Evolutionary conservation across 2,329 filamentous ascomycete species (phyloP), one percentile per base, ranked within the genome.

Genomic region (Elsinoe ampelina): DNA sequence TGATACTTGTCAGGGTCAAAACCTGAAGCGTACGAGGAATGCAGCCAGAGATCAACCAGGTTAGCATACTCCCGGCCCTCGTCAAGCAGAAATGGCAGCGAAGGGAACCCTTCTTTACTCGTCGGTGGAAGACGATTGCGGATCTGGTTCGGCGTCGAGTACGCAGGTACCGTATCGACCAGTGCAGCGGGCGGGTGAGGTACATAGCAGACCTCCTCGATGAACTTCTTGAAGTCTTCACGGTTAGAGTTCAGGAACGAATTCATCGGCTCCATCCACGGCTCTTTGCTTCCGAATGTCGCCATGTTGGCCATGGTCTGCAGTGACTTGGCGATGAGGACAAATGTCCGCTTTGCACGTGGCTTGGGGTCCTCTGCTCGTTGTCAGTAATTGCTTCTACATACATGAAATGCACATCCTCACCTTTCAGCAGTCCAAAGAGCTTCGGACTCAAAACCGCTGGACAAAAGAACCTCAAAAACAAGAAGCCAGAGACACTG

Each of bases 231-330:
- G 71, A 96, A 89, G 38, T 87, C 81, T 63, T 85, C 80, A 17
- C 90, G 82, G 65, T 95, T 85, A 1, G 82, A 77, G 7, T 78
- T 79, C 47, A 97, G 75, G 64, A 96, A 96, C 42, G 81, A 81
- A 67, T 96, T 97, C 92, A 97, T 97, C 0, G 90, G 90, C 72
- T 95, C 91, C 91, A 97, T 96, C 89, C 90, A 97, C n/a, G 86
- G 84, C 70, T 97, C 92, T 68, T 95, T 95, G 67, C 87, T 91
- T 39, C 92, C 92, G 67, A 96, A 96, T 0, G 83, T 89, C 1
- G 89, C 88, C 72, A 96, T 79, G 68, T 96, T 96, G 15, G 90
- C 89, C 58, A 97, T 78, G 13, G 89, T 91, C 71, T 96, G 91
- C 7, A 97, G 75, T 1, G 87, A 89, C 71, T 97, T 97, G 20